Evolutionary conservation across 257 asterid genomes (phyloP).

Genomic region (Eucommia ulmoides): DNA sequence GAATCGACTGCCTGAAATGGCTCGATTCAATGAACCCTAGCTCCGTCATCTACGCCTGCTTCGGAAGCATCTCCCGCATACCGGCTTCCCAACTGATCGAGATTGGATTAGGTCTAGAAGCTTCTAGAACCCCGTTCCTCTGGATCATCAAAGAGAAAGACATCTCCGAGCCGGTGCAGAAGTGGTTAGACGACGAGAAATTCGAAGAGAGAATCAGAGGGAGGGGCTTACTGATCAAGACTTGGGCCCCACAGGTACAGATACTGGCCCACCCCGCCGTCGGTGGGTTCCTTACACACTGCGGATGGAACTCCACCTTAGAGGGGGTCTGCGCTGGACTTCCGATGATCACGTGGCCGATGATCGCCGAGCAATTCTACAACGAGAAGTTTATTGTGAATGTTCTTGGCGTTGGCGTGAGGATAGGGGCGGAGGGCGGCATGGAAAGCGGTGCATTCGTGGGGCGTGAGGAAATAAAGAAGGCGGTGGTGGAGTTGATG

Average conservation of each 20-base stretch:
- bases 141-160: conserved; percentile 33
- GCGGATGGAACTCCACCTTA: conserved; percentile 34
- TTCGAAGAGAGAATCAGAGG: conserved; percentile 10
- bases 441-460: neutral
- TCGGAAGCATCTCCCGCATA: conserved; percentile 29
- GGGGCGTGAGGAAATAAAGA: conserved; percentile 8
- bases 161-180: conserved; percentile 18
- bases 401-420: conserved; percentile 11
- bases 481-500: too few relatives aligned
- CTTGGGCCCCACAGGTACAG: conserved; percentile 36
- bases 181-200: conserved; percentile 9
- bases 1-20: conserved; percentile 25
- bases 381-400: conserved; percentile 18
- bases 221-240: conserved; percentile 20
- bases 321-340: conserved; percentile 19
- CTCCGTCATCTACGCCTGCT: conserved; percentile 33
- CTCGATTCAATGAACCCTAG: conserved; percentile 18
- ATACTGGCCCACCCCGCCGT: conserved; percentile 18
- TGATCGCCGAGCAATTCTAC: conserved; percentile 20
- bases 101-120: conserved; percentile 30
- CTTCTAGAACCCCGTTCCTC: conserved; percentile 27
- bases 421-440: conserved; percentile 13
- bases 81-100: conserved; percentile 20
- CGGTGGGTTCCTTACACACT: conserved; percentile 29
- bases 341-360: conserved; percentile 22